Evolutionary conservation across 1,284 basidiomycete species (phyloP), one percentile per base, ranked within the genome.

Genomic region (Leccinum pallidistipes): DNA sequence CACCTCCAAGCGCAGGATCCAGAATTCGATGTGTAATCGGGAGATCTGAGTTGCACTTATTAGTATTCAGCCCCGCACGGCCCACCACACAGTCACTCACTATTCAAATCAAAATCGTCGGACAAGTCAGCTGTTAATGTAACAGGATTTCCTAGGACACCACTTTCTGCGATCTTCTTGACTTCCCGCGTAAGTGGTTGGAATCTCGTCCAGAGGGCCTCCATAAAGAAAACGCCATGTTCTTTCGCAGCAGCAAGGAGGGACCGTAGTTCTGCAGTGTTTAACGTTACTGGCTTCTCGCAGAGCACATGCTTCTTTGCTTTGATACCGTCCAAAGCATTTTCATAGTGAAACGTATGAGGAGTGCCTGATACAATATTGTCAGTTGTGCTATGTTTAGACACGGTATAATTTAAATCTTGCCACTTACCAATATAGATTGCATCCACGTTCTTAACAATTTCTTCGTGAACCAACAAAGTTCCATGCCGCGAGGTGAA

Each of bases 281-380:
- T 91, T 58, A 76, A 82, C 1, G 88, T 91, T 27, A 88, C 84
- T 1, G 89, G 87, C 71, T 95, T 95, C 77, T 96, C 94, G 76
- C 91, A 91, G 18, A 95, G 85, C 21, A 97, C 90, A 74, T 95
- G 85, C 75, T 96, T 97, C 56, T 87, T 88, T 1, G 89, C 90
- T 59, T 86, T 82, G 63, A 96, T 84, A 8, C 91, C 90, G 56
- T 86, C 87, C 65, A 90, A 79, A 1, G 91, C 86, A 68, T 94
- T 92, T 61, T 81, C 79, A 72, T 94, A 94, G 79, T 97, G 95
- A 64, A 83, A 81, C 0, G 92, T 91, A 72, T 97, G 93, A 5
- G 94, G 95, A 1, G 95, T 95, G 24, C 92, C 91, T 85, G 71
- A 51, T 50, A 40, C 14, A 58, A 38, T n/a, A 62, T 63, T 65